phyloP scores from a whole-genome alignment of 148 eudicot genomes.

The Amaranthus hypochondriacus region DNA sequence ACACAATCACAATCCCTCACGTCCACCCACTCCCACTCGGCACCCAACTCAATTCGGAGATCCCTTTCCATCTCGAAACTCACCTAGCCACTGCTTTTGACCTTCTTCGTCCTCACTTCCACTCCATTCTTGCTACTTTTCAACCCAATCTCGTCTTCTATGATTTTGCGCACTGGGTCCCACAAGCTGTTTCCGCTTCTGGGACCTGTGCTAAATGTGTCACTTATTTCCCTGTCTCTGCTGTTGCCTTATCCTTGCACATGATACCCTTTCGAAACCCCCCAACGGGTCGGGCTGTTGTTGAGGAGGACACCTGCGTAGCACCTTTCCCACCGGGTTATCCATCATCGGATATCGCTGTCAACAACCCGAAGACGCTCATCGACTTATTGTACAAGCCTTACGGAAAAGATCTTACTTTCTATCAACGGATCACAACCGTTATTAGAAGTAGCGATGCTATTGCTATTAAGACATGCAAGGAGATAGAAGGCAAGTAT shows the following conservation, averaged over 20 bases:
- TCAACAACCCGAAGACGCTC: conserved; percentile 8
- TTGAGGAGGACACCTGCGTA: background rate
- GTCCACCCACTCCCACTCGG: conserved; percentile 43
- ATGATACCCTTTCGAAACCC: background rate
- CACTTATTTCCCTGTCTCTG: background rate
- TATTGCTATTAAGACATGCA: conserved; percentile 43
- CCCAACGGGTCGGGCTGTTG: no score
- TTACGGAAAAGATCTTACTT: conserved; percentile 35
- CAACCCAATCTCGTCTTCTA: conserved; percentile 42
- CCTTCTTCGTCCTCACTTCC: conserved; percentile 31
- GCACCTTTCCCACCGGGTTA: conserved; percentile 29
- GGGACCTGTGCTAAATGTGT: background rate
- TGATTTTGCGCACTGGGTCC: conserved; percentile 39
- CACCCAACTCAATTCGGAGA: conserved; percentile 46
- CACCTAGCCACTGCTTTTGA: conserved; percentile 49
- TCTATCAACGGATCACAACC: conserved; percentile 31
- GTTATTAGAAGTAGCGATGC: conserved; percentile 32
- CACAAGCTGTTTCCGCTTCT: background rate
- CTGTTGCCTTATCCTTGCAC: background rate
- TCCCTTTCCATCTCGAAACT: conserved; percentile 26
- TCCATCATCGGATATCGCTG: conserved; percentile 39
- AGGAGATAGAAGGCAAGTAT: conserved; percentile 42
- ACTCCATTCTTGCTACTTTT: conserved; percentile 4
- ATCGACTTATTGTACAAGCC: conserved; percentile 16
- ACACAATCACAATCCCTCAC: conserved; percentile 35